Conservation (phyloP, 768 basidiomycete species). For the Collybiopsis confluens region DNA sequence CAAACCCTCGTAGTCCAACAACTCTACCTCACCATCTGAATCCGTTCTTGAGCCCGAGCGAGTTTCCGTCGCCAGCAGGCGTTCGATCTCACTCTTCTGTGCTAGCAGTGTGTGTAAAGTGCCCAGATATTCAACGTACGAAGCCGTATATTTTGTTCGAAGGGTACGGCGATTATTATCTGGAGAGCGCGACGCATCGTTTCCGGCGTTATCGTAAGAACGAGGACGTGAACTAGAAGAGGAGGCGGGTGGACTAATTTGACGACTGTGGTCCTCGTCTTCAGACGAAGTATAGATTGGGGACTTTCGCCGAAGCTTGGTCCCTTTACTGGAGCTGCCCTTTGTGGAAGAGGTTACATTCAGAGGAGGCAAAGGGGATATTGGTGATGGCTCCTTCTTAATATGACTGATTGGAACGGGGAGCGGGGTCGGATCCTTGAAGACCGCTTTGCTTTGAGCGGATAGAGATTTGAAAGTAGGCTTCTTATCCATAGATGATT, state of each 20-base stretch:
- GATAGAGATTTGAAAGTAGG: conserved; percentile 3
- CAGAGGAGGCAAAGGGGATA: conserved; percentile 15
- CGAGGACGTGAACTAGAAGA: conserved; percentile 18
- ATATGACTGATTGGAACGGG: conserved; percentile 19
- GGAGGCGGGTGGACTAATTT: conserved; percentile 19
- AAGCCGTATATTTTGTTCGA: conserved; percentile 46
- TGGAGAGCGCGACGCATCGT: conserved; percentile 17
- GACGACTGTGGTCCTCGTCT: conserved; percentile 44
- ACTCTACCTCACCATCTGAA: conserved; percentile 50
- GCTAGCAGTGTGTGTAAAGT: conserved; percentile 42
- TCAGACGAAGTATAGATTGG: conserved; percentile 68
- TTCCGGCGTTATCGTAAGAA: conserved; percentile 25
- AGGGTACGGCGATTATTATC: conserved; percentile 43
- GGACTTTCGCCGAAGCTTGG: conserved; percentile 47
- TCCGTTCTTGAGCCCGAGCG: conserved; percentile 36
- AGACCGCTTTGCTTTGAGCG: background rate
- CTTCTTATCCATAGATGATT: conserved; percentile 7
- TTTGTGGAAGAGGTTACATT: conserved; percentile 16
- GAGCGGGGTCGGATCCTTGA: conserved; percentile 15
- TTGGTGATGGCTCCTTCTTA: conserved; percentile 32
- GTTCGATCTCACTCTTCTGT: conserved; percentile 50
- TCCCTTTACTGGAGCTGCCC: conserved; percentile 10
- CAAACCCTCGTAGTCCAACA: conserved; percentile 53
- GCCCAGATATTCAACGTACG: conserved; percentile 48
- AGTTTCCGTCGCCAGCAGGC: conserved; percentile 36